These are phyloP conservation scores for Alternaria rosae DNA, from an alignment of 2,329 filamentous ascomycete genomes.

Conservation along the genomic window DNA sequence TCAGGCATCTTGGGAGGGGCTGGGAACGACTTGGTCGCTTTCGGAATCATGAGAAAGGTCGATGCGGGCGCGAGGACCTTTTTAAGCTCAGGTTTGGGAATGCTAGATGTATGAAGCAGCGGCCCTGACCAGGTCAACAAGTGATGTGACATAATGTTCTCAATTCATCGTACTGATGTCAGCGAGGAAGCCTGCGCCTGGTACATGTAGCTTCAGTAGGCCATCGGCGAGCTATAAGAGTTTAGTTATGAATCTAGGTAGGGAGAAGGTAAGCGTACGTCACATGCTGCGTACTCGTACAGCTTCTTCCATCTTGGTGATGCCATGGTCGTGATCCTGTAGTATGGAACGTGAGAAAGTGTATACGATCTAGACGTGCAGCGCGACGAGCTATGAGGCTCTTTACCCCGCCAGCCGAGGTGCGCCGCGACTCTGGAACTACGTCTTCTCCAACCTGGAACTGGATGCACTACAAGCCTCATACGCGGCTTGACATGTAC, in stretches of 20 bases:
- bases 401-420: conserved; percentile 17
- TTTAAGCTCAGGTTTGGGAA: conserved; percentile 24
- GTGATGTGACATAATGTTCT: neutral
- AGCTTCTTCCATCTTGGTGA: conserved; percentile 41
- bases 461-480: neutral
- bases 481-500: accelerated
- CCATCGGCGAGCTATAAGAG: conserved; percentile 65
- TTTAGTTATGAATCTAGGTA: conserved; percentile 13
- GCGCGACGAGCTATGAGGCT: neutral
- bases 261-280: conserved; percentile 28
- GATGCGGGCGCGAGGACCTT: conserved; percentile 63
- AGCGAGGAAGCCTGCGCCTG: conserved; percentile 70
- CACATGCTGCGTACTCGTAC: conserved; percentile 45
- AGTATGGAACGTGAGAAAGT: neutral
- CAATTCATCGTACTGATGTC: conserved; percentile 62
- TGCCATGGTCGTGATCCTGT: conserved; percentile 25
- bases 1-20: conserved; percentile 43
- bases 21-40: conserved; percentile 55
- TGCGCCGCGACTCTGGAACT: neutral
- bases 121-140: conserved; percentile 28
- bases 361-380: neutral
- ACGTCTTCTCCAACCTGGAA: neutral
- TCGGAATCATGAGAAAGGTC: conserved; percentile 69
- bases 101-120: conserved; percentile 31
- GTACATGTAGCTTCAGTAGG: conserved; percentile 71